Base-by-base conservation (phyloP, 2,329 filamentous ascomycete genomes). In the Penicillium sp. region DNA sequence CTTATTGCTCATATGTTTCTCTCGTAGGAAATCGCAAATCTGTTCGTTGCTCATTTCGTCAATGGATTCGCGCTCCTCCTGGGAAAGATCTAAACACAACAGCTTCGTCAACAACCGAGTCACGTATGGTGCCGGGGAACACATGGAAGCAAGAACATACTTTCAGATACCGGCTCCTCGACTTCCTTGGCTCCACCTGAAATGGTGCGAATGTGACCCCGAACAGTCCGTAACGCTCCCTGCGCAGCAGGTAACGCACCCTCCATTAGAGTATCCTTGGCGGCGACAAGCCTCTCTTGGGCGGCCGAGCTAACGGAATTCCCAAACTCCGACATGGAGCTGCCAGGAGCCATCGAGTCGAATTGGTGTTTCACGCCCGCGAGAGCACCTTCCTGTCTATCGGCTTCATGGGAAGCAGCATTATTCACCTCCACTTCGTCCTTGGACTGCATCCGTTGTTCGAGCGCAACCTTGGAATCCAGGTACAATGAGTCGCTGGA, bases 1-100 rank as follows among this genome's bases (percentile, higher is more conserved):
- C 15, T 61, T 58, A 6, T 57, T 63, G 23, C 68, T 74, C 58
- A 60, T 66, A 49, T 74, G 64, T 51, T 66, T 68, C 10, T 71
- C 66, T 52, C 66, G 65, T 2, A 75, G 57, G 27, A 71, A 75
- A 27, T 73, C 72, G 21, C 64, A 68, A 8, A 75, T 60, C 42
- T 63, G 63, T n/a, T 73, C 72, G 31, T 61, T 59, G 10, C 69
- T 66, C 65, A 74, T 60, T 2, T 62, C 54, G 42, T 73, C 68
- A 21, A 74, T 71, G 9, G 48, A 29, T 12, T 66, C 55, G 23
- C 57, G 53, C 17, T 72, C 70, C 6, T 68, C 57, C 5, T 58
- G 49, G 6, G 48, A 38, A n/a, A 36, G 3, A 33, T 42, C 61
- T 56, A 53, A 21, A 25, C 13, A 44, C 0, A 35, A 38, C 10